Conservation (phyloP, 1,284 basidiomycete genomes). For the Ganoderma lucidum region DNA sequence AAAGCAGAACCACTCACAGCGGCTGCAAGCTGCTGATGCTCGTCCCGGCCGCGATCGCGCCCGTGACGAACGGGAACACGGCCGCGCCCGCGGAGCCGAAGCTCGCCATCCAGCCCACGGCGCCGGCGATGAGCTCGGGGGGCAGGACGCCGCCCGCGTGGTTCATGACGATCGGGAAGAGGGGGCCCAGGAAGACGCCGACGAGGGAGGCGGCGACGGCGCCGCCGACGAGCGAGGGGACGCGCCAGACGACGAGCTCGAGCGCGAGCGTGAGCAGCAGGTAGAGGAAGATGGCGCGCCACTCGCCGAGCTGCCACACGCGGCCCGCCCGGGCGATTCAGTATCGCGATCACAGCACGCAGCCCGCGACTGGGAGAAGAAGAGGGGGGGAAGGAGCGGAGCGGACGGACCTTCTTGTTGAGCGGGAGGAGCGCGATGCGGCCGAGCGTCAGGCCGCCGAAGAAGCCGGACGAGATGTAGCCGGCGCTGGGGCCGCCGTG, state of each 20-base stretch:
- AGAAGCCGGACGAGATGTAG: conserved; percentile 59
- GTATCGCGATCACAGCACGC: too few relatives aligned
- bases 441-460: conserved; percentile 54
- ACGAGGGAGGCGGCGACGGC: conserved; percentile 63
- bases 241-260: conserved; percentile 65
- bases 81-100: conserved; percentile 63
- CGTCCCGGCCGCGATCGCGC: conserved; percentile 55
- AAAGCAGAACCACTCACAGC: conserved; percentile 48
- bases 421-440: conserved; percentile 55
- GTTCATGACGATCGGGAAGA: conserved; percentile 64
- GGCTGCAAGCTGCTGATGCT: conserved; percentile 64
- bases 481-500: conserved; percentile 54
- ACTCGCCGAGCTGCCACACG: conserved; percentile 48
- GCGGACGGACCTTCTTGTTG: conserved; percentile 49
- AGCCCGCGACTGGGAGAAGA: too few relatives aligned
- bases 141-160: conserved; percentile 57
- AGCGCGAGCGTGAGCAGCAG: conserved; percentile 47
- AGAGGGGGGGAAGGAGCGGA: neutral
- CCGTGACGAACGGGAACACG: conserved; percentile 62
- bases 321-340: too few relatives aligned
- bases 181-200: conserved; percentile 59
- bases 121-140: conserved; percentile 57
- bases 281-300: conserved; percentile 49
- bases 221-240: conserved; percentile 59
- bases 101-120: conserved; percentile 64